Base-by-base conservation (phyloP, 1,284 basidiomycete species). In the Polyporus tsugae region DNA sequence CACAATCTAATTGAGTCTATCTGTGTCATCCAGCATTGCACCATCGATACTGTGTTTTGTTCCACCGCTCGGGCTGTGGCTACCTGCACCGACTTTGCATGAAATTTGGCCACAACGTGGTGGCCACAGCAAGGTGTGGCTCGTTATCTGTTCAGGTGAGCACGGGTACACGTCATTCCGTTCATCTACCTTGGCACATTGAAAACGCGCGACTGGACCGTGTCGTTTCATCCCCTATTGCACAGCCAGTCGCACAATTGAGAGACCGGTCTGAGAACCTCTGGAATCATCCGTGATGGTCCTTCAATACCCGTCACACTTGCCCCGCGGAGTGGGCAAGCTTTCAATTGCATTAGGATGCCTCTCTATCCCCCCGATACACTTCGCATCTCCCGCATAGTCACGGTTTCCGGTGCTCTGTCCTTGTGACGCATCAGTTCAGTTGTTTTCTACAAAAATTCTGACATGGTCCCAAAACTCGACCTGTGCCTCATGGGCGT, bases 121-220 rank as follows among this genome's bases (percentile, higher is more conserved):
- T 33, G 52, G 33, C 25, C 52, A 35, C 52, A 29, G 52, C 15
- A 22, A 29, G 25, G 6, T 17, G 29, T 17, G 13, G 15, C 25
- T 35, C 52, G 15, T 55, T 33, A 55, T 55, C 52, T 55, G 17
- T 55, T 55, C 52, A 55, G 52, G 52, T 55, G 52, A 55, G 52
- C 33, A 55, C 29, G 52, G 15, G 15, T 35, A 33, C 17, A 55
- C 29, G 52, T 55, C 52, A 55, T 35, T 22, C 6, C 4, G 17
- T 33, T 55, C 52, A 55, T 55, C 29, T 33, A 55, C 15, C 52
- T 15, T 35, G 33, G 9, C 52, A 35, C 52, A 19, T 55, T 55
- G 52, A 33, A 55, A 55, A 55, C 52, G 33, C 52, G 29, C 52
- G 33, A 35, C 52, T 35, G 13, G 15, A 15, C 52, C 29, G 52